Percentiles rank a stretch among this genome's conserved stretches.
Conservation (phyloP, 352 stramenopile species). For the Phytophthora pluvialis region DNA sequence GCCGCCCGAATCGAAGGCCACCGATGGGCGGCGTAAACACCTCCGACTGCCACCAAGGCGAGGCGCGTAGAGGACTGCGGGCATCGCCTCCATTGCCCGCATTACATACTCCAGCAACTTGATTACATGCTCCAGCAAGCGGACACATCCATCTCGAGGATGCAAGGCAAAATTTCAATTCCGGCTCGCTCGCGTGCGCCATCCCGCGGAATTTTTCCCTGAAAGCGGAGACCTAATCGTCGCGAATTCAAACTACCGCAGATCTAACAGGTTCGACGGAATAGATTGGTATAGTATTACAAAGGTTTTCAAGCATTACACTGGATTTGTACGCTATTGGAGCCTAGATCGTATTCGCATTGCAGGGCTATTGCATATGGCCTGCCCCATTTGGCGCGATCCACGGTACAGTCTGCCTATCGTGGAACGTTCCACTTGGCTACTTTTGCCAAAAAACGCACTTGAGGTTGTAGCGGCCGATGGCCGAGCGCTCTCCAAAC, state of each 20-base stretch:
- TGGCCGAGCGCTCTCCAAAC: constrained; percentile 9
- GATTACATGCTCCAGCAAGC: neutral
- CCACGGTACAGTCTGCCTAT: neutral
- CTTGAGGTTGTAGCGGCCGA: constrained; percentile 5
- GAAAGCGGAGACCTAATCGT: constrained; percentile 15
- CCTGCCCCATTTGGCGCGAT: neutral
- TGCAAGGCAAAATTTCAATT: too few species aligned
- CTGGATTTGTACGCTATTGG: neutral
- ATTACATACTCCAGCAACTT: neutral
- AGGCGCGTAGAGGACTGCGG: too few species aligned
- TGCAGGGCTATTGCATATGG: neutral
- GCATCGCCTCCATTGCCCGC: too few species aligned
- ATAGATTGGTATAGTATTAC: neutral
- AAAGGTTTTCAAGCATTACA: neutral
- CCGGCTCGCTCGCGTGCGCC: too few species aligned
- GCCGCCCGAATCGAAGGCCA: too few species aligned
- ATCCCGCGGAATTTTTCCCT: too few species aligned
- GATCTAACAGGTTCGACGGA: too few species aligned
- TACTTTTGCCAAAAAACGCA: constrained; percentile 19
- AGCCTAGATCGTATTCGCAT: neutral
- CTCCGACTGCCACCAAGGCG: too few species aligned
- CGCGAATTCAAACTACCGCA: neutral
- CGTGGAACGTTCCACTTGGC: constrained; percentile 17
- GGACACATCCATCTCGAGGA: neutral
- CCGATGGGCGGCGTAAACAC: too few species aligned